A percentile compares a stretch with the other conserved stretches of the same genome.
Evolutionary conservation across 2,329 filamentous ascomycete genomes (phyloP).

Genomic region (Scedosporium minutisporum): DNA sequence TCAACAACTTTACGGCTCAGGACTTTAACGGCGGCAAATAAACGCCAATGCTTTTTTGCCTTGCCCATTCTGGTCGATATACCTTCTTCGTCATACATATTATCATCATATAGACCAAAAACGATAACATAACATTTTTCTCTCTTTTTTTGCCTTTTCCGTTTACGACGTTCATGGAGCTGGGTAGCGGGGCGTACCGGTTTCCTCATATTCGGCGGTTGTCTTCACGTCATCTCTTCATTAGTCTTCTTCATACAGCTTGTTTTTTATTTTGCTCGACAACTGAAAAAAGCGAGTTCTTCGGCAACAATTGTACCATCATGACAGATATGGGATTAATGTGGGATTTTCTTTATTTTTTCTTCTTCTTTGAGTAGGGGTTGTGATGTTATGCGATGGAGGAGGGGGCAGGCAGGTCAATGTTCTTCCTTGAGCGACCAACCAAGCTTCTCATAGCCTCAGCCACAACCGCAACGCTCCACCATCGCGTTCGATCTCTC

Average conservation of each 20-base stretch:
- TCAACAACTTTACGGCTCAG: conserved; percentile 24
- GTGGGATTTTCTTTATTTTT: background rate
- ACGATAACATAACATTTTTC: background rate
- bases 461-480: too few relatives aligned
- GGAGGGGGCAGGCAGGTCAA: too few relatives aligned
- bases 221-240: background rate
- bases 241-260: background rate
- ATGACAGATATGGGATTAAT: conserved; percentile 1
- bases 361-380: too few relatives aligned
- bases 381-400: background rate
- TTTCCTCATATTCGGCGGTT: background rate
- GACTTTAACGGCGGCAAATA: conserved; percentile 4
- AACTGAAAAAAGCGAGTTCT: background rate
- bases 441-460: too few relatives aligned
- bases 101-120: background rate
- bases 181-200: background rate
- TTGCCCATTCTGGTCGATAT: background rate
- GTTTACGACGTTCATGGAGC: background rate
- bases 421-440: too few relatives aligned
- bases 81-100: background rate
- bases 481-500: too few relatives aligned
- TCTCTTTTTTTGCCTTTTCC: background rate
- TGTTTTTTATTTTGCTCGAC: background rate
- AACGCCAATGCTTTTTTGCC: background rate
- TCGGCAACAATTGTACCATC: conserved; percentile 2